Evolutionary conservation across 208 protist genomes (phyloP).

Genomic region (Wallacemonas rigidus): DNA sequence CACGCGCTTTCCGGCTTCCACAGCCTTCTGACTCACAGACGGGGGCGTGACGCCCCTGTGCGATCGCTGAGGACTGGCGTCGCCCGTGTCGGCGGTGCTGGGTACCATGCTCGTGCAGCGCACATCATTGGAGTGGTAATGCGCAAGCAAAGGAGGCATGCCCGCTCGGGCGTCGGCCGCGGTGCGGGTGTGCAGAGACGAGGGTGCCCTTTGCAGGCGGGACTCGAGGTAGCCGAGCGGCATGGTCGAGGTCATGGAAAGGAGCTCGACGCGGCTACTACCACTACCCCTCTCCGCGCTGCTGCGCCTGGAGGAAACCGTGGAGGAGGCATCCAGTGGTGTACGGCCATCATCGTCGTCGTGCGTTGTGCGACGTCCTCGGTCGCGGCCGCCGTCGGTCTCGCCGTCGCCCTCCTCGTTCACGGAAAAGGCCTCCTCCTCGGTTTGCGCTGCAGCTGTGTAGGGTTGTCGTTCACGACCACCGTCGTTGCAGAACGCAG

Average conservation of each 20-base stretch:
- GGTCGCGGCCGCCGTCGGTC: neutral
- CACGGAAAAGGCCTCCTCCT: neutral
- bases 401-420: constrained; percentile 4
- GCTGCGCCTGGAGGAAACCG: neutral
- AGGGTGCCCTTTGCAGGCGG: neutral
- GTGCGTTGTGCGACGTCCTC: too few species aligned
- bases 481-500: neutral
- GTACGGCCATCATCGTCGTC: neutral
- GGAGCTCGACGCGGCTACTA: constrained; percentile 39
- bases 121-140: constrained; percentile 19
- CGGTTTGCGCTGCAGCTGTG: neutral
- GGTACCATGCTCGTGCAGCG: constrained; percentile 9
- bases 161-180: neutral
- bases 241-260: constrained; percentile 34
- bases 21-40: neutral
- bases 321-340: neutral
- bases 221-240: constrained; percentile 10
- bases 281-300: neutral
- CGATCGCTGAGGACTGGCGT: neutral
- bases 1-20: neutral
- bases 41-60: neutral
- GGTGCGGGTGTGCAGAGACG: neutral
- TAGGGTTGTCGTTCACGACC: neutral
- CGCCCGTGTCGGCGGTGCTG: neutral
- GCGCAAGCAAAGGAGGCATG: constrained; percentile 10